Evolutionary conservation across 768 basidiomycete genomes (phyloP).

Genomic region (Clathrus columnatus): DNA sequence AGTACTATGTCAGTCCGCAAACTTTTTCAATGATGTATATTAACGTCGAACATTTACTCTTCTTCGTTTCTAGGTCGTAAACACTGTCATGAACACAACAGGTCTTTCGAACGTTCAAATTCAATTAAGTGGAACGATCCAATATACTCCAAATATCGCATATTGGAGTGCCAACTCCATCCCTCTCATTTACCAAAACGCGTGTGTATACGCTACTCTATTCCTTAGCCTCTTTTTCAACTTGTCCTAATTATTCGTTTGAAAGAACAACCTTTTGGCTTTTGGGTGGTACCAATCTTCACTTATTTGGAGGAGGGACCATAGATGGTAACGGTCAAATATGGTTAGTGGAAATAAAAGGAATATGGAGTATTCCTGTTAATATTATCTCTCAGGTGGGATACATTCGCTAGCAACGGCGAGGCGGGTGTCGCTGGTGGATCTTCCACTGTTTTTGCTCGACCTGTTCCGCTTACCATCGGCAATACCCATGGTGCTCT

Average conservation of each 20-base stretch:
- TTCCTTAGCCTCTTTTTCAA: neutral
- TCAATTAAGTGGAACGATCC: slow-evolving; percentile 29
- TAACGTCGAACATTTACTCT: neutral
- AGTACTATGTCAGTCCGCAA: slow-evolving; percentile 2
- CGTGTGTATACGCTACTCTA: slow-evolving; percentile 18
- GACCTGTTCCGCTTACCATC: slow-evolving; percentile 49
- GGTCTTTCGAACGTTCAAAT: slow-evolving; percentile 31
- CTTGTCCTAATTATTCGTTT: neutral
- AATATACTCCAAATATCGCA: slow-evolving; percentile 31
- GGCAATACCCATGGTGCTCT: slow-evolving; percentile 41
- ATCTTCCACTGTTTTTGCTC: slow-evolving; percentile 33
- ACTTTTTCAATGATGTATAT: neutral
- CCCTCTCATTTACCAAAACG: slow-evolving; percentile 36
- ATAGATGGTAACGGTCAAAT: slow-evolving; percentile 60
- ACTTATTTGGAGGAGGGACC: slow-evolving; percentile 51
- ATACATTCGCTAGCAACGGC: slow-evolving; percentile 5
- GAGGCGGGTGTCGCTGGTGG: slow-evolving; percentile 34
- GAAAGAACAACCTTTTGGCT: slow-evolving; percentile 40
- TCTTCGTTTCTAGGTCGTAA: slow-evolving; percentile 20
- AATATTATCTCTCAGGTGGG: slow-evolving; percentile 4
- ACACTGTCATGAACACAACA: slow-evolving; percentile 30
- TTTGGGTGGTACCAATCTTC: slow-evolving; percentile 40
- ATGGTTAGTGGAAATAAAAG: slow-evolving; percentile 24
- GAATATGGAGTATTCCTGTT: slow-evolving; percentile 10
- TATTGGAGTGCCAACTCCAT: slow-evolving; percentile 33